Conservation (phyloP, 1,284 basidiomycete species). For the Ceratobasidium sp. region DNA sequence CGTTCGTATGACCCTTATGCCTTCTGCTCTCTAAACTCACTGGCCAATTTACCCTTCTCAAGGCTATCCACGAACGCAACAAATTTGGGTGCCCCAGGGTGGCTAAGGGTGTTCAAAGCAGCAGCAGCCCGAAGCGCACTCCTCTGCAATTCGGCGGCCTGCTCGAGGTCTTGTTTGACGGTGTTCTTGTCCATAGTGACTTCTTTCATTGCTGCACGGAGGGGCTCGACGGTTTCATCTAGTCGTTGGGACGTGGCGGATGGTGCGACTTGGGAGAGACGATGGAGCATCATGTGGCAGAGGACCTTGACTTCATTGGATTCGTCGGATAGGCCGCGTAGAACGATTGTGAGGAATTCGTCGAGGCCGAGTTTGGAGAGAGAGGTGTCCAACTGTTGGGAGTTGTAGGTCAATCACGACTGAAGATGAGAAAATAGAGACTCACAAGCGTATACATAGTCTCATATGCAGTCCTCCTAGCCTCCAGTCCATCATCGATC, state of each 20-base stretch:
- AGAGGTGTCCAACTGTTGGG: slow-evolving; percentile 80
- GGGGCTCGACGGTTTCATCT: slow-evolving; percentile 80
- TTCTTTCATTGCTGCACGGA: slow-evolving; percentile 91
- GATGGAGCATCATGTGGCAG: slow-evolving; percentile 92
- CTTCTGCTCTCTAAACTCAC: slow-evolving; percentile 68
- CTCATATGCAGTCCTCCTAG: slow-evolving; percentile 96
- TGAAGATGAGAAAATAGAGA: slow-evolving; percentile 34
- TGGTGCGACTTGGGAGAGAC: slow-evolving; percentile 83
- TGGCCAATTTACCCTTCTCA: slow-evolving; percentile 68
- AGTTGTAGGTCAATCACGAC: background rate
- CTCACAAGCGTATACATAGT: slow-evolving; percentile 92
- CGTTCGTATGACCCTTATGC: background rate
- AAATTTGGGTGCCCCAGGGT: slow-evolving; percentile 66
- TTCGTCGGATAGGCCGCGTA: slow-evolving; percentile 84
- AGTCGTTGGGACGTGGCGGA: slow-evolving; percentile 80
- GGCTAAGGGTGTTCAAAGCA: slow-evolving; percentile 71
- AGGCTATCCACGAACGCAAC: slow-evolving; percentile 75
- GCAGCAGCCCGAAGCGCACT: slow-evolving; percentile 84
- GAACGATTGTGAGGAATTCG: slow-evolving; percentile 80
- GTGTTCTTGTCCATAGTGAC: slow-evolving; percentile 88
- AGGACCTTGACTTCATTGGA: slow-evolving; percentile 97
- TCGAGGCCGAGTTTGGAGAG: slow-evolving; percentile 82
- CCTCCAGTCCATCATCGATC: slow-evolving; percentile 89
- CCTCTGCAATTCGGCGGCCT: slow-evolving; percentile 87
- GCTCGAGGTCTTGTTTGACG: slow-evolving; percentile 96